These are phyloP conservation scores for Thalassiosira ordinaria DNA, from an alignment of 352 stramenopile genomes.

Conservation along the genomic window DNA sequence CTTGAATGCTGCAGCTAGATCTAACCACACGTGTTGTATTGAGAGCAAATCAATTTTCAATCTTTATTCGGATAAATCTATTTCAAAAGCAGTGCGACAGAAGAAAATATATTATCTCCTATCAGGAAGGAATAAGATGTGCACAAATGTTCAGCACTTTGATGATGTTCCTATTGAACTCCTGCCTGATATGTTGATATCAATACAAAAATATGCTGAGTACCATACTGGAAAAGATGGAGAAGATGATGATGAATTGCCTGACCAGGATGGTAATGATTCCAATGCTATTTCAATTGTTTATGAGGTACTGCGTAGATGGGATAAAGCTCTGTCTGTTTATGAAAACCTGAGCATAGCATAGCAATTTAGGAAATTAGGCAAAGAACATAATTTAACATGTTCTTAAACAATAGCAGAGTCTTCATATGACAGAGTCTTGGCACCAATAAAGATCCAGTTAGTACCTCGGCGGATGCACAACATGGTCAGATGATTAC, in stretches of 20 bases:
- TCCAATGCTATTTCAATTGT: conserved; percentile 12
- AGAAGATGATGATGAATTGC: neutral
- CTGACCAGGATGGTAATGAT: neutral
- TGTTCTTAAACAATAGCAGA: too few relatives aligned
- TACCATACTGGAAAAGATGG: neutral
- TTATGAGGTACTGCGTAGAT: conserved; percentile 13
- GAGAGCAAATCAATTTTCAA: neutral
- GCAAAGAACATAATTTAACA: too few relatives aligned
- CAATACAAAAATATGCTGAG: neutral
- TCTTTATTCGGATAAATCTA: neutral
- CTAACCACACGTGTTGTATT: conserved; percentile 24
- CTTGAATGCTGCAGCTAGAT: conserved; percentile 11
- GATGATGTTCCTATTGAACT: conserved; percentile 7
- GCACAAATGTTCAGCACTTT: conserved; percentile 3
- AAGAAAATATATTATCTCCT: conserved; percentile 4
- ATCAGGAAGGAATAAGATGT: neutral
- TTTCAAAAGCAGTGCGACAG: neutral
- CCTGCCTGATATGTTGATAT: neutral
- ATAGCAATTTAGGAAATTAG: too few relatives aligned
- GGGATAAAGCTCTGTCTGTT: conserved; percentile 10
- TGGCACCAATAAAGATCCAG: too few relatives aligned
- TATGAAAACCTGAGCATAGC: conserved; percentile 2
- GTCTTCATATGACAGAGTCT: too few relatives aligned
- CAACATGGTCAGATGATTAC: too few relatives aligned
- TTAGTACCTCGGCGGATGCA: too few relatives aligned